These are phyloP conservation scores for Daldinia childiae DNA, from an alignment of 495 filamentous ascomycete genomes.

Conservation along the genomic window DNA sequence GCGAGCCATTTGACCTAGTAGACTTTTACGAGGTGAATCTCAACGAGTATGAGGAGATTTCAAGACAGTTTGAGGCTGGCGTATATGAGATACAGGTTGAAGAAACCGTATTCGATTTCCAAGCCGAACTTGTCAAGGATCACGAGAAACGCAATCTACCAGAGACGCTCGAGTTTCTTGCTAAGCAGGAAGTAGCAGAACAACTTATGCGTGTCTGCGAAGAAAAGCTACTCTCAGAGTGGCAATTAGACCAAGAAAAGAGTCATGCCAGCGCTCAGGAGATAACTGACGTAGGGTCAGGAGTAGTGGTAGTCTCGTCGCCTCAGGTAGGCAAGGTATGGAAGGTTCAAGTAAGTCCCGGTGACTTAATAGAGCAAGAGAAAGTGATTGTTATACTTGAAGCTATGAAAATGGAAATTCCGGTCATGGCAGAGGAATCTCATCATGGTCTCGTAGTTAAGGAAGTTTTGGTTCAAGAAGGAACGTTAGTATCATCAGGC, in stretches of 20 bases:
- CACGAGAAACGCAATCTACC: constrained; percentile 1
- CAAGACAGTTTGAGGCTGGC: constrained; percentile 56
- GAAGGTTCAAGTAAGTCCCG: constrained; percentile 62
- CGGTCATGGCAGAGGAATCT: constrained; percentile 19
- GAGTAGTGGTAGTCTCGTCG: constrained; percentile 53
- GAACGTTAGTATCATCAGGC: constrained; percentile 26
- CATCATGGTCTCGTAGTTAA: constrained; percentile 27
- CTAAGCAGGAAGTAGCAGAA: constrained; percentile 25
- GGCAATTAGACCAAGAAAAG: constrained; percentile 57
- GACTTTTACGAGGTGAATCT: constrained; percentile 64
- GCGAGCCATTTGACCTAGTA: constrained; percentile 66
- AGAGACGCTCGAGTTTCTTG: constrained; percentile 13
- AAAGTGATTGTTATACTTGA: constrained; percentile 58
- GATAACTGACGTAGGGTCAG: constrained; percentile 1
- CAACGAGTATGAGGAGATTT: constrained; percentile 56
- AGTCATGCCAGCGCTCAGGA: constrained; percentile 27
- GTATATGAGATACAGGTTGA: constrained; percentile 29
- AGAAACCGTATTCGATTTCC: constrained; percentile 21
- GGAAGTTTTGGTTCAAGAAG: constrained; percentile 28
- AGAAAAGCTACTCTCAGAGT: constrained; percentile 50
- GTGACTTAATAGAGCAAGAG: constrained; percentile 48
- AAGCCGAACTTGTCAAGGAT: constrained; percentile 21
- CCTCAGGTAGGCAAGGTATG: constrained; percentile 63
- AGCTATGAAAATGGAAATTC: constrained; percentile 67
- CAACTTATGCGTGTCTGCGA: constrained; percentile 55